These are phyloP conservation scores for Aspergillus mulundensis DNA, from an alignment of 495 filamentous ascomycete genomes.

Conservation along the genomic window DNA sequence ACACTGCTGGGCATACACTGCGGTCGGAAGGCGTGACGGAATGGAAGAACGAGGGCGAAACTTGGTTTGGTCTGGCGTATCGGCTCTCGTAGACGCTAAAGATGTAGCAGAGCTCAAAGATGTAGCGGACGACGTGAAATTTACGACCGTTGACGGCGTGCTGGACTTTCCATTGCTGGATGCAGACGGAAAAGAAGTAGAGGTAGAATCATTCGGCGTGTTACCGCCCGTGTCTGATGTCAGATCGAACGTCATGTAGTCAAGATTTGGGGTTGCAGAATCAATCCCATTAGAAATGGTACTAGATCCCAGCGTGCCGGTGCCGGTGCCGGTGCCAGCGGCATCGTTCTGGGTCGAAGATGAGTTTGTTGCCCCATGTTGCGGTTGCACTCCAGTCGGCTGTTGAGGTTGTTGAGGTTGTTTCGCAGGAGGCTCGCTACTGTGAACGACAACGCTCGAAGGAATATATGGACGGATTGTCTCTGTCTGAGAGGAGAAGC, in stretches of 20 bases:
- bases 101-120: constrained; percentile 7
- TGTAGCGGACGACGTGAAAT: constrained; percentile 16
- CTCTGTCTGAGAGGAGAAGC: constrained; percentile 11
- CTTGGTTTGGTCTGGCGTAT: constrained; percentile 26
- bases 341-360: neutral
- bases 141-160: constrained; percentile 26
- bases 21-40: constrained; percentile 63
- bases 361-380: neutral
- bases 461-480: constrained; percentile 12
- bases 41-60: constrained; percentile 72
- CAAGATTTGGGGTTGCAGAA: constrained; percentile 10
- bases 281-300: neutral
- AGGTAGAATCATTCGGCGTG: constrained; percentile 29
- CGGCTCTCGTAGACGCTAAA: too few species aligned
- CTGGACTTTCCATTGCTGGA: constrained; percentile 25
- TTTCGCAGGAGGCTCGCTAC: constrained; percentile 1
- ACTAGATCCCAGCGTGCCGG: neutral
- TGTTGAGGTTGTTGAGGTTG: neutral
- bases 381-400: neutral
- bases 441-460: neutral
- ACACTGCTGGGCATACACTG: constrained; percentile 82
- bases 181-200: constrained; percentile 15
- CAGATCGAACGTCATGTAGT: constrained; percentile 14
- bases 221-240: constrained; percentile 21
- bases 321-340: neutral